These are phyloP conservation scores for Ilyonectria mors-panacis DNA, from an alignment of 2,329 filamentous ascomycete genomes.

Conservation along the genomic window DNA sequence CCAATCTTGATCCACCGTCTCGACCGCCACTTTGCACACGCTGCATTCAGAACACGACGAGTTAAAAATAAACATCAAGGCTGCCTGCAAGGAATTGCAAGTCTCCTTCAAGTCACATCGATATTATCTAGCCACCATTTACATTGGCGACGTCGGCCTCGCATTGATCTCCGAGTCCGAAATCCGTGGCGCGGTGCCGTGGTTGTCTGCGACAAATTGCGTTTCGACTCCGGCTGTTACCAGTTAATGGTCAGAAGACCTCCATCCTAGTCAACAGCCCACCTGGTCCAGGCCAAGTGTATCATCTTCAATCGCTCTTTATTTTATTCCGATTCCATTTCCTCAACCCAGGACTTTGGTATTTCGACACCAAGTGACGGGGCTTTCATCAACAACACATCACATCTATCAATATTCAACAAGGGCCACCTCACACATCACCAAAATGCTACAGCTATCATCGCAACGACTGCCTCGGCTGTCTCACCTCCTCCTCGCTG, in stretches of 20 bases:
- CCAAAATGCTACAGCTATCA: slow-evolving; percentile 35
- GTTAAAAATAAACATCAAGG: not conserved
- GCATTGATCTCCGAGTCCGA: slow-evolving; percentile 23
- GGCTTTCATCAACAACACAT: not conserved
- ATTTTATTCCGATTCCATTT: slow-evolving; percentile 1
- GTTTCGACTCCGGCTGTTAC: slow-evolving; percentile 43
- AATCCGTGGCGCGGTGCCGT: slow-evolving; percentile 32
- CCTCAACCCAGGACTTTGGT: not conserved
- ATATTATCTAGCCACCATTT: slow-evolving; percentile 30
- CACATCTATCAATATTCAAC: slow-evolving; percentile 14
- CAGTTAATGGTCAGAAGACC: slow-evolving; percentile 40
- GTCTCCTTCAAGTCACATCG: slow-evolving; percentile 3
- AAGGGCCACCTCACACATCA: slow-evolving; percentile 6
- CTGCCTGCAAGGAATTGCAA: not conserved
- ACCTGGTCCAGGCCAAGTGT: slow-evolving; percentile 19
- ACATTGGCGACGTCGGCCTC: not conserved
- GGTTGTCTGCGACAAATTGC: slow-evolving; percentile 39
- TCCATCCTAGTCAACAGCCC: slow-evolving; percentile 28
- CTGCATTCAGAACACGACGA: not conserved
- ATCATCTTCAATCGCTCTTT: slow-evolving; percentile 16
- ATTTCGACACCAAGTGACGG: not conserved
- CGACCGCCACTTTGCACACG: not conserved
- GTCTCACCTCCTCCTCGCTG: slow-evolving; percentile 41
- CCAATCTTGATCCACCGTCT: not conserved
- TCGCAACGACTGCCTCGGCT: slow-evolving; percentile 45